phyloP scores from a whole-genome alignment of 2,329 filamentous ascomycete species.

The Scytalidium lignicola region DNA sequence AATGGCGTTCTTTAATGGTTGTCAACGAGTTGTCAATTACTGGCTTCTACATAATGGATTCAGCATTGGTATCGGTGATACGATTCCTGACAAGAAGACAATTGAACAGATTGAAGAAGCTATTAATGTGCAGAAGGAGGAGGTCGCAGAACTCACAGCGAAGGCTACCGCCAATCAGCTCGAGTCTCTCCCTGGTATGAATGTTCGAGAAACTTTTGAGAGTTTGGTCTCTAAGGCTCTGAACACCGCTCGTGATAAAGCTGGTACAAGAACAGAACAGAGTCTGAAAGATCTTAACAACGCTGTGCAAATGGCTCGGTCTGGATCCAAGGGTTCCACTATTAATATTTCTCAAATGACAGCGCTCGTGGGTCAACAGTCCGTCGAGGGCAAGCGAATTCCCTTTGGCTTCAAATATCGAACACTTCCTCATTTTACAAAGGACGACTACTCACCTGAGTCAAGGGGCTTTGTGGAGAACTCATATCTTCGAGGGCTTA shows the following conservation, averaged over 20 bases:
- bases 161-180: slow-evolving; percentile 80
- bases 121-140: slow-evolving; percentile 74
- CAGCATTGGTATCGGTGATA: slow-evolving; percentile 98
- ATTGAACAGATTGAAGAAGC: slow-evolving; percentile 80
- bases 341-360: slow-evolving; percentile 99
- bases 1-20: slow-evolving; percentile 93
- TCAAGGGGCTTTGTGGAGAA: slow-evolving; percentile 98
- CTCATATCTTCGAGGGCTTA: slow-evolving; percentile 92
- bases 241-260: slow-evolving; percentile 93
- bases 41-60: slow-evolving; percentile 96
- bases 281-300: slow-evolving; percentile 96
- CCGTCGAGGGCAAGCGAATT: slow-evolving; percentile 97
- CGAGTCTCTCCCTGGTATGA: slow-evolving; percentile 96
- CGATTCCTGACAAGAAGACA: slow-evolving; percentile 82
- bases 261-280: slow-evolving; percentile 86
- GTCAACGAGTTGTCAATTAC: slow-evolving; percentile 91
- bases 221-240: slow-evolving; percentile 91
- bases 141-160: slow-evolving; percentile 70
- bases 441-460: slow-evolving; percentile 97
- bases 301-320: slow-evolving; percentile 91
- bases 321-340: slow-evolving; percentile 95
- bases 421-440: slow-evolving; percentile 94
- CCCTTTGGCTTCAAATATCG: slow-evolving; percentile 99
- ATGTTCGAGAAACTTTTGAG: slow-evolving; percentile 96
- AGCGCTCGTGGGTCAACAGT: slow-evolving; percentile 94